Base-by-base conservation (phyloP, 345 rosid species). In the Acer yangbiense region DNA sequence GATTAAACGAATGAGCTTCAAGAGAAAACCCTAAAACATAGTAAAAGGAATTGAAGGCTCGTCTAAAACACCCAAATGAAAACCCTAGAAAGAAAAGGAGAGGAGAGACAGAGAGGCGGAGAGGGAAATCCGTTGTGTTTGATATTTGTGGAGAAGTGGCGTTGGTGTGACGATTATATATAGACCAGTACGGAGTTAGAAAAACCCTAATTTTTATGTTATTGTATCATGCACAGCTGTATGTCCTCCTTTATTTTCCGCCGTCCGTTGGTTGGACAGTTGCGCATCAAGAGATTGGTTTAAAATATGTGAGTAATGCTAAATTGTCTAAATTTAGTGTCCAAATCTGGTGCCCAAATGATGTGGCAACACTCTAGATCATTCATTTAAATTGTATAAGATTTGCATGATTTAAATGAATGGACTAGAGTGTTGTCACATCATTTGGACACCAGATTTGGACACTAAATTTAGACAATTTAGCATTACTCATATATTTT, bases 181-280 rank as follows among this genome's bases (percentile, higher is more conserved):
- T 63, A 10, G 57, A 7, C n/a, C 48, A 17, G 0, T 16, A 9
- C 0, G 3, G 8, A 62, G 41, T 41, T 13, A 7, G 8, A 48
- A 57, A 74, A 74, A 65, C 77, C 77, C 77, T 74, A 74, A 21
- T 17, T 64, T 64, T 27, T 43, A 14, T 13, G 35, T 58, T 55
- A 16, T 57, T 43, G 9, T 50, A 10, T 10, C 12, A 7, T 27
- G 48, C 62, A 6, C 13, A 0, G 61, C 27, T 12, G 48, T n/a
- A 3, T 0, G 41, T 23, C 8, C 68, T 8, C 76, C 66, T 61
- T 21, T 29, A 73, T 39, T 60, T 43, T 73, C 76, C 54, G 18
- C 76, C 76, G 76, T 43, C 23, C 4, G 57, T 61, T 73, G 57
- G 39, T 41, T 27, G 13, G 6, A 8, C n/a, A 3, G 18, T 55